Evolutionary conservation across 106 monocot genomes (phyloP), one percentile per base, ranked within the genome.

Genomic region (Posidonia australis): DNA sequence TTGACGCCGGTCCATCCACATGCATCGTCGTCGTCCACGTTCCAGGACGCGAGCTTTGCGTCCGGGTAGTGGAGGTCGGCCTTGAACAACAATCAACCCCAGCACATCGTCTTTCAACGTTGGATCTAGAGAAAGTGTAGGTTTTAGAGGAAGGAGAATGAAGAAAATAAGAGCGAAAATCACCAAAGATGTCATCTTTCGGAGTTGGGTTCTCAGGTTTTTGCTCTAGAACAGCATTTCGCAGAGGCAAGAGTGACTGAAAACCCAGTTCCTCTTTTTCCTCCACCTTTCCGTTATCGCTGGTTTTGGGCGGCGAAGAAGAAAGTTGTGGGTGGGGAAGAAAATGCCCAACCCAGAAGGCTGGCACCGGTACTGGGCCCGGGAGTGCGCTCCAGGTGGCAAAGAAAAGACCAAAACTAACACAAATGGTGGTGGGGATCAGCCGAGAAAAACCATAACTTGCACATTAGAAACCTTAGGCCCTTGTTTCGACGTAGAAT

Each of bases 61-160:
- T n/a, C 20, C 0, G 98, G 85, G 67, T 98, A 90, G 2, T 5
- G 18, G 23, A 98, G 64, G 25, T 78, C 91, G 57, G 91, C 78
- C 65, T 98, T 98, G 81, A 98, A 87, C 62, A 91, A n/a, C 91
- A 63, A 98, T 83, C 28, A 98, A 80, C 42, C 91, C 98, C n/a
- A 98, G 98, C 18, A 91, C 72, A 63, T 98, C 98, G 64, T 88
- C 91, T 81, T 85, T 98, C 45, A 92, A 44, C 30, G 69, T 46
- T 16, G 72, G 67, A 12, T 66, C 75, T 19, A 67, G 53, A 32
- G 74, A 64, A 19, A 62, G 18, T 6, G 54, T 16, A 5, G 60
- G 26, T 43, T 47, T 16, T 2, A 69, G 58, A 16, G 55, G 43
- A 20, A 77, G 21, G 13, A 80, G 23, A 12, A 79, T 42, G 47